Percentiles rank a stretch among this genome's conserved stretches.
Evolutionary conservation across 1,139 yeast species (phyloP).

Genomic region (Suhomyces guaymorum): DNA sequence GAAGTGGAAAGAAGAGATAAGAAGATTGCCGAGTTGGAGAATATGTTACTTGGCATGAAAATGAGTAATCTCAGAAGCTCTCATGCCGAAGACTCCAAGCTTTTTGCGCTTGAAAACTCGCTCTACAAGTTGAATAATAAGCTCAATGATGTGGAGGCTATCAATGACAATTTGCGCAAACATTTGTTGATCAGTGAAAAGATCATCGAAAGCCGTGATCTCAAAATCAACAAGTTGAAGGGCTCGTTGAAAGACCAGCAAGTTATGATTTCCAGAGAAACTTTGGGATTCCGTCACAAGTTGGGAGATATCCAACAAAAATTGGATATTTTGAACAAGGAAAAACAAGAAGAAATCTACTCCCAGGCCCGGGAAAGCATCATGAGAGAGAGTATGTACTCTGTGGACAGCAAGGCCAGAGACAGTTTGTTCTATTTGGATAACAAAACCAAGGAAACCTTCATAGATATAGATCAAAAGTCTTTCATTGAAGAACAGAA

Average conservation of each 20-base stretch:
- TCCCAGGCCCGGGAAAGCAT: constrained; percentile 18
- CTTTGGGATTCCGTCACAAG: constrained; percentile 54
- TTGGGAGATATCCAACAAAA: constrained; percentile 46
- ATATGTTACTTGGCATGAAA: constrained; percentile 36
- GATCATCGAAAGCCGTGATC: constrained; percentile 60
- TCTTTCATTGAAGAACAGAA: constrained; percentile 11
- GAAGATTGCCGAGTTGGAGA: constrained; percentile 41
- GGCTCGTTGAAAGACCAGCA: constrained; percentile 54
- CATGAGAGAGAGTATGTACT: constrained; percentile 20
- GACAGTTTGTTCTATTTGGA: constrained; percentile 19
- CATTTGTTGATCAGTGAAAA: constrained; percentile 53
- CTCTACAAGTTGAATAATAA: constrained; percentile 41
- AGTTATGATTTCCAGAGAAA: constrained; percentile 48
- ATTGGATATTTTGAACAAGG: constrained; percentile 25
- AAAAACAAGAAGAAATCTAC: constrained; percentile 20
- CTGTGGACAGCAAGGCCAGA: constrained; percentile 18
- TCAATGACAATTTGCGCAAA: constrained; percentile 40
- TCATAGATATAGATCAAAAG: constrained; percentile 16
- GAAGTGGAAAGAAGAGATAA: constrained; percentile 37
- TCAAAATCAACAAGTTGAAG: constrained; percentile 59
- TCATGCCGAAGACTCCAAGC: constrained; percentile 50
- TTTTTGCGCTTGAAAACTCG: constrained; percentile 40
- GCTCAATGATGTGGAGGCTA: constrained; percentile 41
- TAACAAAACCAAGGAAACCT: constrained; percentile 18
- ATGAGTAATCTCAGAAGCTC: constrained; percentile 35